Evolutionary conservation across 1,139 yeast genomes (phyloP).

Genomic region (Zygosaccharomyces sapae): DNA sequence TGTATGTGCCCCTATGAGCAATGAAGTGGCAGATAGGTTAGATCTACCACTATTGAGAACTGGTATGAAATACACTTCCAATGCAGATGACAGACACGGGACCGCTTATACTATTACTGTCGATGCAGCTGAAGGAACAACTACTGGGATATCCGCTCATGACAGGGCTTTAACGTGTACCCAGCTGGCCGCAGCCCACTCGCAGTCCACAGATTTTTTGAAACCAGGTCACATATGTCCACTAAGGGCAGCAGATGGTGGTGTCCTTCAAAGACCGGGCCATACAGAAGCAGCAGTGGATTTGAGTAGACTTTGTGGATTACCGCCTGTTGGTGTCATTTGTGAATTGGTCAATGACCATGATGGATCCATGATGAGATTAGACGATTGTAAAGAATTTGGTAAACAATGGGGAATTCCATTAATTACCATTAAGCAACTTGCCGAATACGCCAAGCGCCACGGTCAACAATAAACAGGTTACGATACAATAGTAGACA

Average conservation of each 20-base stretch:
- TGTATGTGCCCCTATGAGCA: conserved; percentile 85
- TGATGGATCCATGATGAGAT: conserved; percentile 94
- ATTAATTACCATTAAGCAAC: conserved; percentile 74
- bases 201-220: conserved; percentile 62
- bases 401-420: conserved; percentile 60
- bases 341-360: conserved; percentile 91
- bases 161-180: conserved; percentile 86
- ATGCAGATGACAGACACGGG: conserved; percentile 73
- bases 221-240: conserved; percentile 96
- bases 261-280: conserved; percentile 80
- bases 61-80: conserved; percentile 29
- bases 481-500: not conserved
- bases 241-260: conserved; percentile 82
- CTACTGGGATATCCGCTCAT: conserved; percentile 96
- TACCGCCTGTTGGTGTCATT: conserved; percentile 85
- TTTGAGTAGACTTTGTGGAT: conserved; percentile 69
- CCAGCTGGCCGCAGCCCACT: conserved; percentile 57
- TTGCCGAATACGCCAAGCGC: conserved; percentile 36
- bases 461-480: not conserved
- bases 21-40: conserved; percentile 70
- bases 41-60: conserved; percentile 78
- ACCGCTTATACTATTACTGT: conserved; percentile 95
- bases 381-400: conserved; percentile 77
- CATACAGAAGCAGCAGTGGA: conserved; percentile 98
- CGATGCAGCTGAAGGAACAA: conserved; percentile 78